Percentiles rank a stretch among this genome's conserved stretches.
Evolutionary conservation across 2,329 filamentous ascomycete genomes (phyloP).

Genomic region (Penicillium psychrosexuale): DNA sequence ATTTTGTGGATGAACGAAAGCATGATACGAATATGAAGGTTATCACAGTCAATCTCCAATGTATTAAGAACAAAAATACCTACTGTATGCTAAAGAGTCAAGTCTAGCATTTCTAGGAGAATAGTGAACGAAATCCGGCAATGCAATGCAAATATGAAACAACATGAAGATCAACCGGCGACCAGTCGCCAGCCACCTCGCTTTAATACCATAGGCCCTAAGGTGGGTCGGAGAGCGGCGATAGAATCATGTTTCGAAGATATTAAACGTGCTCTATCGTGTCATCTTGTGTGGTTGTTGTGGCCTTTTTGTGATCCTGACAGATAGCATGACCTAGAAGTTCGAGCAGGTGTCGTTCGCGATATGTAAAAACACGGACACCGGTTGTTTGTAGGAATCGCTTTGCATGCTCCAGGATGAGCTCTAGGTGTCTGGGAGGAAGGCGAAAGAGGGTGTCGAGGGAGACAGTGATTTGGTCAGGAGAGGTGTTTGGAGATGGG

Average conservation of each 20-base stretch:
- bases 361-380: slow-evolving; percentile 18
- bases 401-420: slow-evolving; percentile 11
- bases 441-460: slow-evolving; percentile 13
- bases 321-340: slow-evolving; percentile 21
- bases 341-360: slow-evolving; percentile 25
- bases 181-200: neutral
- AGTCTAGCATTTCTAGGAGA: neutral
- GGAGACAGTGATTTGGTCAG: slow-evolving; percentile 15
- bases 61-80: neutral
- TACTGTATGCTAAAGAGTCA: neutral
- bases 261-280: slow-evolving; percentile 1
- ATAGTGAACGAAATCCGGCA: neutral
- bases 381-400: slow-evolving; percentile 16
- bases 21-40: neutral
- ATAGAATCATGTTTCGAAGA: neutral
- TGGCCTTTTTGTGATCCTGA: slow-evolving; percentile 15
- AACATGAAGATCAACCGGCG: neutral
- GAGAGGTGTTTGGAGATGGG: neutral
- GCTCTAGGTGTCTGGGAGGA: neutral
- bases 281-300: neutral
- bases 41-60: neutral
- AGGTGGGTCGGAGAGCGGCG: too few species aligned
- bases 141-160: slow-evolving; percentile 3
- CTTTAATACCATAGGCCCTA: neutral
- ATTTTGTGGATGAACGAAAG: too few species aligned